Base-by-base conservation (phyloP, 2,329 filamentous ascomycete species). In the Aspergillus arachidicola region DNA sequence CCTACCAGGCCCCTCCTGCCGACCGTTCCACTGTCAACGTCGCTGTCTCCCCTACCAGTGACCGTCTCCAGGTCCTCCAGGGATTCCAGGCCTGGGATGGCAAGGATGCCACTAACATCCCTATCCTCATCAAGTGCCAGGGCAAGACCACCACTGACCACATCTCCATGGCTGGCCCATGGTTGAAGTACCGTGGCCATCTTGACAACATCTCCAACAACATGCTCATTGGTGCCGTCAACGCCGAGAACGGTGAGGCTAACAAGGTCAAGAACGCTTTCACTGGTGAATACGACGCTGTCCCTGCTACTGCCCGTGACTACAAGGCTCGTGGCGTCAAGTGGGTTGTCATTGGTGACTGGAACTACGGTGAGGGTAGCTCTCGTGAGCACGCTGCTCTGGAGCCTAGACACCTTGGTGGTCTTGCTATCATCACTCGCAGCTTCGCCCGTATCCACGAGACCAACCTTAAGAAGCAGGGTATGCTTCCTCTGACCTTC, bases 381-480 rank as follows among this genome's bases (percentile, higher is more conserved):
- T 98, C 95, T 68, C 93, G 95, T 87, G 95, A 99, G 86, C 95
- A 99, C 80, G 95, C 95, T 73, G 95, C 95, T 81, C 89, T 99
- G 66, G 94, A 99, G 86, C 95, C 95, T 78, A 90, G 95, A 79
- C 94, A 98, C 85, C 90, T 99, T 69, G 95, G 95, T 77, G 95
- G 94, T 81, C 88, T 97, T 75, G 95, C 94, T 76, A 97, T 99
- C 85, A 96, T 99, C 79, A 94, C 91, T 77, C 91, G 93, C 78
- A 92, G 88, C 69, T 99, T 99, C 79, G 95, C 95, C 76, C 95
- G 95, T 91, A 99, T 99, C 78, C 95, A 99, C 87, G 95, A 99
- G 87, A 99, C 95, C 86, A 99, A 99, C 89, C 84, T 99, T 85
- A 99, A 99, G 92, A 99, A 99, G 91, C 95, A 99, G 89, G 95